phyloP scores from a whole-genome alignment of 345 rosid genomes.

The Physaria fendleri region DNA sequence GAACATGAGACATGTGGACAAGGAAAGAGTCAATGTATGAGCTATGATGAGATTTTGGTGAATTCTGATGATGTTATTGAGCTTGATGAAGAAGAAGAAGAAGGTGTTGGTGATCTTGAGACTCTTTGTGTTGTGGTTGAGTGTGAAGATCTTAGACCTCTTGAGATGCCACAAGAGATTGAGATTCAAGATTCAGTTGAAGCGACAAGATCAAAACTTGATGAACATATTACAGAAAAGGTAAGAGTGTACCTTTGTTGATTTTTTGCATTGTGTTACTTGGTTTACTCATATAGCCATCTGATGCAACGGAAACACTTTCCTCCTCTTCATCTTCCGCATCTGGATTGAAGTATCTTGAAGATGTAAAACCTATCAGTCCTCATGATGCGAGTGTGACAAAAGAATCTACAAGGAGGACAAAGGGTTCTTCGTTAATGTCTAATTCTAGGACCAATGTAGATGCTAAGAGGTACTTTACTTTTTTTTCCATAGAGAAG shows the following conservation, averaged over 20 bases:
- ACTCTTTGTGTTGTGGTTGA: background rate
- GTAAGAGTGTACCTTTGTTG: conserved; percentile 1
- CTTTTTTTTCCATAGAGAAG: conserved; percentile 1
- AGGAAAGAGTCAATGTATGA: conserved; percentile 24
- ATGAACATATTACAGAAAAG: background rate
- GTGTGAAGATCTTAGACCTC: conserved; percentile 1
- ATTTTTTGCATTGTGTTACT: conserved; percentile 5
- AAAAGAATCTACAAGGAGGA: conserved; percentile 24
- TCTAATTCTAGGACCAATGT: conserved; percentile 30
- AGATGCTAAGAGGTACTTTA: conserved; percentile 44
- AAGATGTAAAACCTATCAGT: background rate
- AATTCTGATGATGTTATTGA: conserved; percentile 23
- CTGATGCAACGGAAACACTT: background rate
- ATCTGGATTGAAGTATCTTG: conserved; percentile 3
- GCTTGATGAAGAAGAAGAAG: conserved; percentile 31
- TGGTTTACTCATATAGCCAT: conserved; percentile 11
- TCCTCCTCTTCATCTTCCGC: background rate
- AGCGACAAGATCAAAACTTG: background rate
- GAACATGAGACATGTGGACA: conserved; percentile 17
- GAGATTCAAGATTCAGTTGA: conserved; percentile 29
- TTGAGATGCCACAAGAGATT: conserved; percentile 13
- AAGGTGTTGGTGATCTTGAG: background rate
- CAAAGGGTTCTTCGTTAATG: conserved; percentile 37
- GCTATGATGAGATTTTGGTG: conserved; percentile 44
- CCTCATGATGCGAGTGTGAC: background rate